These are phyloP conservation scores for Aureobasidium sp. DNA, from an alignment of 2,329 filamentous ascomycete genomes.

Conservation along the genomic window DNA sequence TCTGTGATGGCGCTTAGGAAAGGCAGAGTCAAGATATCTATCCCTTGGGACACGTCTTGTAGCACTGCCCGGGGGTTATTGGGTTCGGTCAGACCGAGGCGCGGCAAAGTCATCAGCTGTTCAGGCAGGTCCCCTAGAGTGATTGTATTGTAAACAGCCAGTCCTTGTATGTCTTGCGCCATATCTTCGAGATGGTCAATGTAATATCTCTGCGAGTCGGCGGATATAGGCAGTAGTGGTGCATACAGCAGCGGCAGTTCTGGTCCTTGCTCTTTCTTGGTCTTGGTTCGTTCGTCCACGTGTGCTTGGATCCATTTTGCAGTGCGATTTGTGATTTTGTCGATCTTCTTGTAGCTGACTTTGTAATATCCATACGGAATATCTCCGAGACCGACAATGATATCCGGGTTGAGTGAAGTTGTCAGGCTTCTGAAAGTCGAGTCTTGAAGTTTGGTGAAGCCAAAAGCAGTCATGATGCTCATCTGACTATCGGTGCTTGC, in stretches of 20 bases:
- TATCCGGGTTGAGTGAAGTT: conserved; percentile 63
- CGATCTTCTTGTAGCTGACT: conserved; percentile 53
- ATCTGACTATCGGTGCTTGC: conserved; percentile 45
- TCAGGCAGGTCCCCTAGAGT: conserved; percentile 59
- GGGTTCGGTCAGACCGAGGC: conserved; percentile 64
- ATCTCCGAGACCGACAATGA: conserved; percentile 72
- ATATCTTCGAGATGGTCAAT: conserved; percentile 62
- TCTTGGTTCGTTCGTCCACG: conserved; percentile 30
- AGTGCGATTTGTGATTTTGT: conserved; percentile 79
- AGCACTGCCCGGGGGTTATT: conserved; percentile 68
- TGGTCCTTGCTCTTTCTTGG: background rate
- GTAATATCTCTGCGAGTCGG: conserved; percentile 70
- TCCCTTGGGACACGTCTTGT: conserved; percentile 63
- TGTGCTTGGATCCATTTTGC: conserved; percentile 71
- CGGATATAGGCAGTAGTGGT: conserved; percentile 64
- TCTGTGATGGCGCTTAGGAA: conserved; percentile 71
- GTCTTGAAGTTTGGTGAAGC: conserved; percentile 63
- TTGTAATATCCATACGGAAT: conserved; percentile 46
- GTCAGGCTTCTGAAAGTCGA: conserved; percentile 60
- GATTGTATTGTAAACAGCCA: conserved; percentile 71
- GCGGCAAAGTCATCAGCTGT: conserved; percentile 55
- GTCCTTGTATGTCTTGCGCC: conserved; percentile 48
- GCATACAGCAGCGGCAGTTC: conserved; percentile 49
- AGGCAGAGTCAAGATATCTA: conserved; percentile 70
- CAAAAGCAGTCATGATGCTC: conserved; percentile 76